Evolutionary conservation across 345 rosid genomes (phyloP).

Genomic region (Lagerstroemia speciosa): DNA sequence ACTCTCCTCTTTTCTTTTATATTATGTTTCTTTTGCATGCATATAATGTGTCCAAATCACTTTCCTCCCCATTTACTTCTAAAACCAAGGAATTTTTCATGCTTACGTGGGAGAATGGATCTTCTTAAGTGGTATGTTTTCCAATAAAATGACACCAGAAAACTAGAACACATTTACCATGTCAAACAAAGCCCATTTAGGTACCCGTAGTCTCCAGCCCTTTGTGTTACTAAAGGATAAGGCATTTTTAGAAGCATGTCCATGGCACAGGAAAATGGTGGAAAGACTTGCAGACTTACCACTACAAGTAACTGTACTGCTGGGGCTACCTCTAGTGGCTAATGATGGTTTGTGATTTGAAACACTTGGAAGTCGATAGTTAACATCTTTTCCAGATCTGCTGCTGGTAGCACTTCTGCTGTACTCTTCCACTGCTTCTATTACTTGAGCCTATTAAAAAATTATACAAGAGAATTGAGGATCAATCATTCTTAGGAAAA

Average conservation of each 20-base stretch:
- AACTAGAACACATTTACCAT: not conserved
- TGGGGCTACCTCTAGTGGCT: slow-evolving; percentile 28
- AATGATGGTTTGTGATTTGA: slow-evolving; percentile 40
- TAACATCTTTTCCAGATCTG: slow-evolving; percentile 29
- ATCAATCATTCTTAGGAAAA: no score
- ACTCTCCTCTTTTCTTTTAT: no score
- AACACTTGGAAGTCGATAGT: slow-evolving; percentile 20
- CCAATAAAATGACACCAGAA: not conserved
- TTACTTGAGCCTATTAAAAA: slow-evolving; percentile 19
- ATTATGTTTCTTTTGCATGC: not conserved
- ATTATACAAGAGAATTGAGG: not conserved
- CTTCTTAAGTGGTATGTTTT: not conserved
- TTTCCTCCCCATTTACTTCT: not conserved
- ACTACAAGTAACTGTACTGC: slow-evolving; percentile 15
- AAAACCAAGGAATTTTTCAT: not conserved
- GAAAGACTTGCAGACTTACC: slow-evolving; percentile 14
- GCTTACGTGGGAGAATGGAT: not conserved
- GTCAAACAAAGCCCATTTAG: not conserved
- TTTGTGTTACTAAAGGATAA: not conserved
- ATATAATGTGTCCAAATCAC: not conserved
- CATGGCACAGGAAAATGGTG: not conserved
- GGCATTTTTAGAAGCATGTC: no score
- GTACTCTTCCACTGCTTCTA: slow-evolving; percentile 30
- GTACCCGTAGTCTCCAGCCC: not conserved
- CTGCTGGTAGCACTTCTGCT: slow-evolving; percentile 34